These are phyloP conservation scores for Solanum piurae DNA, from an alignment of 257 asterid genomes.

Conservation along the genomic window DNA sequence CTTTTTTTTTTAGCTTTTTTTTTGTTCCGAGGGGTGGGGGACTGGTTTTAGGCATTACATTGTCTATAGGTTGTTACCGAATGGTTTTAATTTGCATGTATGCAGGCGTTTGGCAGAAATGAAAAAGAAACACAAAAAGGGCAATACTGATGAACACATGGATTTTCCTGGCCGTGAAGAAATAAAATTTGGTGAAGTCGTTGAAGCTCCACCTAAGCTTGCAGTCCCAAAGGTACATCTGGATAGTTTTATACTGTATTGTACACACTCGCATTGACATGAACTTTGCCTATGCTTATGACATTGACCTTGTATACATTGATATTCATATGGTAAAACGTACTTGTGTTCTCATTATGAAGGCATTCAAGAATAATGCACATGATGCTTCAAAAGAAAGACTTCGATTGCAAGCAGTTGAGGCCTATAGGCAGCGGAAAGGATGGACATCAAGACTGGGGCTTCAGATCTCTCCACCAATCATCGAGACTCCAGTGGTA, in stretches of 20 bases:
- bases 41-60: no score
- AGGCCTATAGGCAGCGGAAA: constrained; percentile 66
- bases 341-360: constrained; percentile 1
- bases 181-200: constrained; percentile 80
- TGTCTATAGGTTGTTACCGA: background rate
- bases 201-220: constrained; percentile 77
- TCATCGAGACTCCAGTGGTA: constrained; percentile 10
- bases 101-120: constrained; percentile 58
- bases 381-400: constrained; percentile 79
- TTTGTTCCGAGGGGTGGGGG: no score
- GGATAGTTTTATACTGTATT: background rate
- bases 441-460: constrained; percentile 91
- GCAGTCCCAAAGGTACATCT: constrained; percentile 60
- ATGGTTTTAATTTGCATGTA: background rate
- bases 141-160: constrained; percentile 24
- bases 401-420: constrained; percentile 76
- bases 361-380: constrained; percentile 38
- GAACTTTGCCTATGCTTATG: background rate
- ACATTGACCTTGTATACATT: background rate
- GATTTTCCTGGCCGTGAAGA: constrained; percentile 53
- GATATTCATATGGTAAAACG: background rate
- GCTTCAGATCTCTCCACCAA: constrained; percentile 40
- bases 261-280: background rate
- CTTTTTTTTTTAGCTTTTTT: no score
- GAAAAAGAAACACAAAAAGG: constrained; percentile 57